phyloP scores from a whole-genome alignment of 768 basidiomycete species.

The Tricholomella constricta region DNA sequence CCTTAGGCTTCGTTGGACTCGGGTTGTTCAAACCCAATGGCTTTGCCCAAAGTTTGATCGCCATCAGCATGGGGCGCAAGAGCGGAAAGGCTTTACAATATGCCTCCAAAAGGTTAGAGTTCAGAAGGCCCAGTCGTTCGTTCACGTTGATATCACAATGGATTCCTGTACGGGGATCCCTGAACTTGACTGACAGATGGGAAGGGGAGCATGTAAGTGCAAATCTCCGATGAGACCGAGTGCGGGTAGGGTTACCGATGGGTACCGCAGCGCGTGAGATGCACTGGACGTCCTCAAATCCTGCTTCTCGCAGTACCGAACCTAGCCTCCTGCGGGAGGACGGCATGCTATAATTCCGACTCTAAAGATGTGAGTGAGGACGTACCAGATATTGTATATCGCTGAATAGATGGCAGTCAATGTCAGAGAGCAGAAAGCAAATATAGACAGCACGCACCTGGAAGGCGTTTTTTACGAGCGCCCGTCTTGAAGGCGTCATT shows the following conservation, averaged over 20 bases:
- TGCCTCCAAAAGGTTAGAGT: constrained; percentile 49
- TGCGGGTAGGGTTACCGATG: constrained; percentile 32
- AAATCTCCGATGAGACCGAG: background rate
- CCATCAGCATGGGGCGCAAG: constrained; percentile 43
- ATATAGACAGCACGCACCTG: constrained; percentile 6
- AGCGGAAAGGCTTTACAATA: constrained; percentile 52
- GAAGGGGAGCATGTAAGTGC: background rate
- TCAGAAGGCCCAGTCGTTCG: constrained; percentile 54
- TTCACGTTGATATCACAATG: constrained; percentile 65
- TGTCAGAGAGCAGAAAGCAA: background rate
- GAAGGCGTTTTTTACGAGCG: background rate
- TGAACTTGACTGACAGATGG: constrained; percentile 47
- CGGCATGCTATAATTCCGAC: constrained; percentile 10
- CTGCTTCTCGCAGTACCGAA: constrained; percentile 25
- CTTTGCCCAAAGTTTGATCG: constrained; percentile 64
- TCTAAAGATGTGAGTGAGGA: too few species aligned
- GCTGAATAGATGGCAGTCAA: constrained; percentile 12
- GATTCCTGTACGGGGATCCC: constrained; percentile 41
- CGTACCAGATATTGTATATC: constrained; percentile 28
- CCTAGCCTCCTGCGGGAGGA: constrained; percentile 31
- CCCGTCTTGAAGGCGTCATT: constrained; percentile 18
- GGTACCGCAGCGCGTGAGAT: constrained; percentile 43
- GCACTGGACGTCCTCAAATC: constrained; percentile 32
- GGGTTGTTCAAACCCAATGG: constrained; percentile 53
- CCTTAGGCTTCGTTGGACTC: constrained; percentile 11